Conservation (phyloP, 441 rosid genomes). For the Populus hybrid region DNA sequence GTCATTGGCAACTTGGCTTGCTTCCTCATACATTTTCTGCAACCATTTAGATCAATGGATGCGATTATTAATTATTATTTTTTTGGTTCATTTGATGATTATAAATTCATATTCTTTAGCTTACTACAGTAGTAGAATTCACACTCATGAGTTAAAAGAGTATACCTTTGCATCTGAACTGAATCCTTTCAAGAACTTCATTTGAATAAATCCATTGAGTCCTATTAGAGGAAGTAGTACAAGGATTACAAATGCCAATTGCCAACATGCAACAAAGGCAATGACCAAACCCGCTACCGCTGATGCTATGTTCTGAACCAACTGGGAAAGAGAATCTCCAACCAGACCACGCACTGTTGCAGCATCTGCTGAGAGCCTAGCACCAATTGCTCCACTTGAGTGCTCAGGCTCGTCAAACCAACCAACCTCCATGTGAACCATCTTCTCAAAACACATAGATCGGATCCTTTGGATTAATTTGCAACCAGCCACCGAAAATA, state of each 20-base stretch:
- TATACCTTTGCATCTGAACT: conserved; percentile 66
- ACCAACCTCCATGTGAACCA: conserved; percentile 68
- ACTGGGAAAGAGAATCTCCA: conserved; percentile 63
- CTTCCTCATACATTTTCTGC: conserved; percentile 83
- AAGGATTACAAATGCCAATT: conserved; percentile 55
- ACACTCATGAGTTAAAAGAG: neutral
- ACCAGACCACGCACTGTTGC: conserved; percentile 54
- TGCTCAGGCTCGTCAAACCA: conserved; percentile 77
- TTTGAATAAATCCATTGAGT: conserved; percentile 47
- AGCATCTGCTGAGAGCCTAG: conserved; percentile 80
- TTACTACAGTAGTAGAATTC: too few species aligned
- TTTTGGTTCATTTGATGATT: neutral
- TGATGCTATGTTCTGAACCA: conserved; percentile 56
- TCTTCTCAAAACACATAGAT: conserved; percentile 71
- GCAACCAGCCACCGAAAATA: conserved; percentile 60
- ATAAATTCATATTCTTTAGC: too few species aligned
- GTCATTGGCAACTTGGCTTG: conserved; percentile 78
- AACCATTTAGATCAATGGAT: conserved; percentile 24
- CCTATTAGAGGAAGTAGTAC: conserved; percentile 58
- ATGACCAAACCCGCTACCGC: conserved; percentile 57
- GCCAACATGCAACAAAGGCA: conserved; percentile 70
- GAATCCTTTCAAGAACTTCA: conserved; percentile 64
- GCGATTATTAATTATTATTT: neutral
- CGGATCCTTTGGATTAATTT: conserved; percentile 58
- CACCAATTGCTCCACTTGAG: conserved; percentile 77